A percentile compares a stretch with the other conserved stretches of the same genome.
Evolutionary conservation across 2,329 filamentous ascomycete genomes (phyloP).

Genomic region (Aspergillus awamori): DNA sequence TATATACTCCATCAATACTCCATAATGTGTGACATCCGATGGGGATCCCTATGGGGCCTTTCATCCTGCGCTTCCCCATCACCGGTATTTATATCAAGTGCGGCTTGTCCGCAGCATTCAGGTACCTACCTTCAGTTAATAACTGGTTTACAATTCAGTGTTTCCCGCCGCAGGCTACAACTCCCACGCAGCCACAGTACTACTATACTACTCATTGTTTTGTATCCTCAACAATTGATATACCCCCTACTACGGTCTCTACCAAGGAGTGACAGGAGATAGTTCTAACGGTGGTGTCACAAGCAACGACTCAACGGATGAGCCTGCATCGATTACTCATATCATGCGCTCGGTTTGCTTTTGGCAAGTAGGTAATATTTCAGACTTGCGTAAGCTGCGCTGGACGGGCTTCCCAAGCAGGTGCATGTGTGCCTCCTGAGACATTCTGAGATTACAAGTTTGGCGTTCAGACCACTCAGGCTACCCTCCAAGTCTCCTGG

Average conservation of each 20-base stretch:
- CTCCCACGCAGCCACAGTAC: background rate
- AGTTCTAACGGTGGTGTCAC: background rate
- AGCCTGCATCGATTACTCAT: constrained; percentile 3
- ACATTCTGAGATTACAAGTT: background rate
- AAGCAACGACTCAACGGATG: constrained; percentile 7
- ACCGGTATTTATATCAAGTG: constrained; percentile 1
- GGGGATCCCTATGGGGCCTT: constrained; percentile 7
- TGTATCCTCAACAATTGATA: background rate
- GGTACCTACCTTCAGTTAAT: background rate
- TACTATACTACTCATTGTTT: background rate
- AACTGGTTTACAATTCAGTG: too few relatives aligned
- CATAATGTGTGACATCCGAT: constrained; percentile 1
- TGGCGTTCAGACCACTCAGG: constrained; percentile 3
- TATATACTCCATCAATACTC: constrained; percentile 8
- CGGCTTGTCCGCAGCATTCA: background rate
- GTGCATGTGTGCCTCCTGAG: background rate
- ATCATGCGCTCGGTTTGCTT: background rate
- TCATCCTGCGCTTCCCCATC: background rate
- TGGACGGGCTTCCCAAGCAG: background rate
- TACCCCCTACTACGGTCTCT: background rate
- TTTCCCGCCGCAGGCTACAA: background rate
- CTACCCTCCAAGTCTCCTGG: background rate
- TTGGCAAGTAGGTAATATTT: background rate
- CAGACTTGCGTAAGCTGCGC: constrained; percentile 6
- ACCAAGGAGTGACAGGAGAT: background rate